Conservation (phyloP, 192 early-diverging fungal genomes). For the Coemansia sp. region DNA sequence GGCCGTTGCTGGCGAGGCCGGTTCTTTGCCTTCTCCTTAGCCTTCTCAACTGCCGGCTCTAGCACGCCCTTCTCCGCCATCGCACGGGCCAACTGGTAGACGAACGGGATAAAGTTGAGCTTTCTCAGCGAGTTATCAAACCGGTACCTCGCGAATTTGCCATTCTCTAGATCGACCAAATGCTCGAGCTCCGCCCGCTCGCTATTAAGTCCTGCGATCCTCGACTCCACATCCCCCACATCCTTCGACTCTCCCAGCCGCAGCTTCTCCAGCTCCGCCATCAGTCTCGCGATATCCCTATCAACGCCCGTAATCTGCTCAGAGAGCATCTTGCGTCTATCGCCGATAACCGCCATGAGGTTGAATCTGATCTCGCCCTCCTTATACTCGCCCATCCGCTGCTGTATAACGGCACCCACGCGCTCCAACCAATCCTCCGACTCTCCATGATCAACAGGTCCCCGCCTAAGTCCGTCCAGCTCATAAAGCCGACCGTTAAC, state of each 20-base stretch:
- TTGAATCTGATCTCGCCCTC: slow-evolving; percentile 76
- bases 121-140: slow-evolving; percentile 70
- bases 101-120: slow-evolving; percentile 78
- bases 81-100: slow-evolving; percentile 66
- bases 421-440: slow-evolving; percentile 68
- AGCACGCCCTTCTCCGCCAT: slow-evolving; percentile 62
- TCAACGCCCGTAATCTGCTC: slow-evolving; percentile 57
- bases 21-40: slow-evolving; percentile 29
- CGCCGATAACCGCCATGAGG: slow-evolving; percentile 75
- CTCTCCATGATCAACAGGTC: slow-evolving; percentile 70
- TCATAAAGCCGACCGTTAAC: slow-evolving; percentile 74
- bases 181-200: slow-evolving; percentile 58
- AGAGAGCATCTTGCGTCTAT: slow-evolving; percentile 60
- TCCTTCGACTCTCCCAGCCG: slow-evolving; percentile 26
- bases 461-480: slow-evolving; percentile 71
- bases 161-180: slow-evolving; percentile 62
- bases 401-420: slow-evolving; percentile 66
- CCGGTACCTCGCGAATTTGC: slow-evolving; percentile 62
- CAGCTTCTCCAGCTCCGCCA: slow-evolving; percentile 26
- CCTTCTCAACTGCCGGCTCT: slow-evolving; percentile 55
- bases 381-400: slow-evolving; percentile 63
- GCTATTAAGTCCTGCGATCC: slow-evolving; percentile 49
- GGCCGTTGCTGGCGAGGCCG: slow-evolving; percentile 10
- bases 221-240: slow-evolving; percentile 30
- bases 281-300: slow-evolving; percentile 45